Evolutionary conservation across 495 filamentous ascomycete genomes (phyloP).

Genomic region (Cenococcum geophilum): DNA sequence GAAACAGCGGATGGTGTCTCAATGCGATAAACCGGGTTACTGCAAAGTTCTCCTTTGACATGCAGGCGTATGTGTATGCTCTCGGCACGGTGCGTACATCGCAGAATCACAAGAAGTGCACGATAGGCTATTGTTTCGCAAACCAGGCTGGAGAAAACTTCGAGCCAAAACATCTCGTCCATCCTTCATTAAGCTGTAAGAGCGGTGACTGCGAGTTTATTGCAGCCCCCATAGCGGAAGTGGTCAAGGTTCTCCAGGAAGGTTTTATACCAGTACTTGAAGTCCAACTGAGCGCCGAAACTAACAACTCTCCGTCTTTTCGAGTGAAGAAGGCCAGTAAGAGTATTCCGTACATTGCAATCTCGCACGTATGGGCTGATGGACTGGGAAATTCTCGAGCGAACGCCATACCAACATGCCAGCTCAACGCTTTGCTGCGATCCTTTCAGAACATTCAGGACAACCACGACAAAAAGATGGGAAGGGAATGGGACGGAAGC

Average conservation of each 20-base stretch:
- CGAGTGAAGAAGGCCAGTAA: not conserved
- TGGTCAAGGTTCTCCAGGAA: slow-evolving; percentile 3
- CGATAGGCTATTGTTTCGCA: slow-evolving; percentile 1
- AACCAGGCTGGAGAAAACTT: slow-evolving; percentile 13
- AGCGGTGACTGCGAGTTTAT: not conserved
- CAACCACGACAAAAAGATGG: not conserved
- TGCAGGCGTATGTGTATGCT: slow-evolving; percentile 8
- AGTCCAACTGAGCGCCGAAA: not conserved
- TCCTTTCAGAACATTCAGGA: slow-evolving; percentile 1
- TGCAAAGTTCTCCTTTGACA: not conserved
- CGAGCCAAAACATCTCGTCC: slow-evolving; percentile 2
- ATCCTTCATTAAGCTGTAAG: too few relatives aligned
- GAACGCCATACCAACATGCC: slow-evolving; percentile 11
- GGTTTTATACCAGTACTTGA: slow-evolving; percentile 10
- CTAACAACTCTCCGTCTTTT: not conserved
- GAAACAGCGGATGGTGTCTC: slow-evolving; percentile 1
- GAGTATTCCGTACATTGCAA: slow-evolving; percentile 11
- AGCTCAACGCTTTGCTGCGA: not conserved
- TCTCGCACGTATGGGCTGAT: slow-evolving; percentile 37
- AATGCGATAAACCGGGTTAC: not conserved
- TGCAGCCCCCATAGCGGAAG: slow-evolving; percentile 1
- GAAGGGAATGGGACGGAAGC: not conserved
- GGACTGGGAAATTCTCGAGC: slow-evolving; percentile 25
- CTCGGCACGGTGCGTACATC: not conserved
- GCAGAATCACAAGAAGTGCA: slow-evolving; percentile 1